Evolutionary conservation across 345 rosid species (phyloP), one percentile per base, ranked within the genome.

Genomic region (Eucalyptus victrix): DNA sequence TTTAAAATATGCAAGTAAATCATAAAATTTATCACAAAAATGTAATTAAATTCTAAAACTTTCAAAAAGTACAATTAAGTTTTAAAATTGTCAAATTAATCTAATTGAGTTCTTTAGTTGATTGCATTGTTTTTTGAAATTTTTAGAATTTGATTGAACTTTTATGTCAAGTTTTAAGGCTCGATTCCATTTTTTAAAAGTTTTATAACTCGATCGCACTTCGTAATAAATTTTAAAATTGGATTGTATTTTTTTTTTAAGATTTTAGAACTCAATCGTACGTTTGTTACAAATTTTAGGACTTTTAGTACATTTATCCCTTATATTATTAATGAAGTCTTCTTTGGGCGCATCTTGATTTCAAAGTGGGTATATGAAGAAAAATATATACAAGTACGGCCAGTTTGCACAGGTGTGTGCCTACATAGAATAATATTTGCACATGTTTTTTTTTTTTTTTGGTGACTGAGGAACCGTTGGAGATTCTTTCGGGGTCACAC

Each of bases 191-290:
- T 53, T 53, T 19, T 53, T 8, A 0, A 53, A 53, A 53, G 0
- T 21, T 8, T 53, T 53, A 53, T 7, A 10, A 19, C 0, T 53
- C 0, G 11, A 53, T 53, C 3, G 4, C 1, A 53, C 0, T 53
- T 0, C 0, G 2, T 19, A 0, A 53, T 53, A 3, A 3, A 53
- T 53, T 53, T 53, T 1, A 8, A 1, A 10, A 1, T 0, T 1
- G 2, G 0, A 53, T 53, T 19, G 10, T 0, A 18, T 0, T 18
- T 53, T n/a, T n/a, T n/a, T 51, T 53, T 1, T 0, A 51, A 18
- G 6, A 6, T 2, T 6, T 14, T 14, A 49, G 2, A 7, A 53
- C 24, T 8, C 24, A 53, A 53, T 53, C 1, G 0, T 3, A 53
- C 2, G 8, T 7, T 19, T 7, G 4, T 19, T 0, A 19, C 0